phyloP scores from a whole-genome alignment of 1,284 basidiomycete genomes.

The Malassezia cuniculi region DNA sequence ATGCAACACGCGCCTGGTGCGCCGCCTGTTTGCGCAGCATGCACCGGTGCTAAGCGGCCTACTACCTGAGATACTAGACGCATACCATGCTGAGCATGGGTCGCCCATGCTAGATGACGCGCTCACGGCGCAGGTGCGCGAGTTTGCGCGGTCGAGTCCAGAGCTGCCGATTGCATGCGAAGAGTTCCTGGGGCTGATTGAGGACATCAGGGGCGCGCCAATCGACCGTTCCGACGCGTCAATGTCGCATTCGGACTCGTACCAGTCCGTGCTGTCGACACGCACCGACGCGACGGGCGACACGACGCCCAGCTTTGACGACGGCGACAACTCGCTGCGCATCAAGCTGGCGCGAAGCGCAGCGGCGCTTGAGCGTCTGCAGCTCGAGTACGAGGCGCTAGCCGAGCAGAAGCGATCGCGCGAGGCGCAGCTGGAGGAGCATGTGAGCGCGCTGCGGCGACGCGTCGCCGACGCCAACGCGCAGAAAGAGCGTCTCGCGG shows the following conservation, averaged over 20 bases:
- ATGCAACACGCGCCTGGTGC: constrained; percentile 2
- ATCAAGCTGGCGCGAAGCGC: constrained; percentile 7
- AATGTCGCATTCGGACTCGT: constrained; percentile 1
- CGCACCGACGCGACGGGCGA: too few species aligned
- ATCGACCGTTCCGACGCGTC: background rate
- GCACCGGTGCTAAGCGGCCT: background rate
- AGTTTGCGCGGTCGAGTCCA: constrained; percentile 5
- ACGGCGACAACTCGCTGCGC: background rate
- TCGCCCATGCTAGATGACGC: constrained; percentile 1
- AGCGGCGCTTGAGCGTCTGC: constrained; percentile 8
- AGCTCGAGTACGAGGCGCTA: constrained; percentile 3
- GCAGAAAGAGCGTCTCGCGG: background rate
- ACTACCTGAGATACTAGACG: constrained; percentile 1
- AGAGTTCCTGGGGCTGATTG: constrained; percentile 10
- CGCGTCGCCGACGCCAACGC: background rate
- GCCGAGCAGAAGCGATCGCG: constrained; percentile 15
- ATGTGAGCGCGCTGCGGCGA: constrained; percentile 1
- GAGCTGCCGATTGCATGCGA: constrained; percentile 4
- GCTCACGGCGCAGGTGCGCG: constrained; percentile 1
- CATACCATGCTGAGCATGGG: constrained; percentile 1
- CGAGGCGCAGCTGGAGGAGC: constrained; percentile 35
- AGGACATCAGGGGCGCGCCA: background rate
- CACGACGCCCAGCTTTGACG: too few species aligned
- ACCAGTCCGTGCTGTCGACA: too few species aligned
- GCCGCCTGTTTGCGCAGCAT: constrained; percentile 5